phyloP scores from a whole-genome alignment of 495 filamentous ascomycete genomes.

The Penicillium fimorum region DNA sequence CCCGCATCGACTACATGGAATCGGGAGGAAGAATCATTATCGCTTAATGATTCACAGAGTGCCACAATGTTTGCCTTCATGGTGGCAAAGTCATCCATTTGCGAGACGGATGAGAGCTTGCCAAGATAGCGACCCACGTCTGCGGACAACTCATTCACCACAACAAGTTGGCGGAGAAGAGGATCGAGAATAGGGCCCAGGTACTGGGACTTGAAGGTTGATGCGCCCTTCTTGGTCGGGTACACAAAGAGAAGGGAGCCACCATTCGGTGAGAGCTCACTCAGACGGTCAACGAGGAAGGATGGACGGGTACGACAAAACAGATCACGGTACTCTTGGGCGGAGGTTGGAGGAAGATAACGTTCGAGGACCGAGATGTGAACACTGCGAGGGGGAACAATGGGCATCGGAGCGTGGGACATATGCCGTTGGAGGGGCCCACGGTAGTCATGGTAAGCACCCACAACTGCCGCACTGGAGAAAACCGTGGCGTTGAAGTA shows the following conservation, averaged over 20 bases:
- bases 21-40: slow-evolving; percentile 39
- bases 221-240: slow-evolving; percentile 61
- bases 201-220: slow-evolving; percentile 63
- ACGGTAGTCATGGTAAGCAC: slow-evolving; percentile 55
- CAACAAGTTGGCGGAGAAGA: slow-evolving; percentile 61
- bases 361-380: slow-evolving; percentile 68
- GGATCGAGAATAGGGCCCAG: slow-evolving; percentile 68
- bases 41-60: slow-evolving; percentile 48
- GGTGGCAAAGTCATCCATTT: slow-evolving; percentile 58
- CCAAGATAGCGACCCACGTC: slow-evolving; percentile 59
- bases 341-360: slow-evolving; percentile 64
- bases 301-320: slow-evolving; percentile 57
- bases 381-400: slow-evolving; percentile 63
- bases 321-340: slow-evolving; percentile 59
- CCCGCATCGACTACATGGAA: slow-evolving; percentile 54
- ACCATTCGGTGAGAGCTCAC: slow-evolving; percentile 58
- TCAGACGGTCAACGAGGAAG: slow-evolving; percentile 64
- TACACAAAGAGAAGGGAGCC: slow-evolving; percentile 68
- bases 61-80: slow-evolving; percentile 51
- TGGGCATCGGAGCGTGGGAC: slow-evolving; percentile 53
- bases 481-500: slow-evolving; percentile 59
- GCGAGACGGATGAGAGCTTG: slow-evolving; percentile 55
- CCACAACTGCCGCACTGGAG: slow-evolving; percentile 56
- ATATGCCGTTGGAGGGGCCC: slow-evolving; percentile 41
- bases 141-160: slow-evolving; percentile 60